These are phyloP conservation scores for Hippophae gyantsensis DNA, from an alignment of 306 rosid genomes.

Conservation along the genomic window DNA sequence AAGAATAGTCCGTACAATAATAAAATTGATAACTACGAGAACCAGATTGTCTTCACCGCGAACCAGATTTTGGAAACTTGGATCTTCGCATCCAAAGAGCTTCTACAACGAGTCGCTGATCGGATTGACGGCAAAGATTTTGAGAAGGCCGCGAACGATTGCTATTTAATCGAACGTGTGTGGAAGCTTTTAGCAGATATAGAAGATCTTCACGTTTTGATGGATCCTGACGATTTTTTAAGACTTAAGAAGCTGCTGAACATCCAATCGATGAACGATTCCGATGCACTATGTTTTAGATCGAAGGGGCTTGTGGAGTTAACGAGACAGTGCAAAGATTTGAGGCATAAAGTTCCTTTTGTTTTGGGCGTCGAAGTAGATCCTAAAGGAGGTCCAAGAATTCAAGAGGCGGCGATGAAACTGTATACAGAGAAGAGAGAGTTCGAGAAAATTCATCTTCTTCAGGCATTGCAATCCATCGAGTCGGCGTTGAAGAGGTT, in stretches of 20 bases:
- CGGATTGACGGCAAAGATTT: conserved; percentile 29
- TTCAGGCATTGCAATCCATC: conserved; percentile 65
- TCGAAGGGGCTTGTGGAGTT: conserved; percentile 59
- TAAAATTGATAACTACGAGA: conserved; percentile 41
- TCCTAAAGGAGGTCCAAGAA: conserved; percentile 83
- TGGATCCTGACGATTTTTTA: conserved; percentile 84
- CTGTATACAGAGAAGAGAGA: conserved; percentile 46
- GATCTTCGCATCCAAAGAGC: conserved; percentile 32
- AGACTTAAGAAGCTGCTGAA: conserved; percentile 48
- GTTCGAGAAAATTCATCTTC: conserved; percentile 48
- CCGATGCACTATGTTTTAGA: conserved; percentile 62
- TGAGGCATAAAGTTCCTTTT: conserved; percentile 62
- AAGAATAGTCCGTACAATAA: conserved; percentile 41
- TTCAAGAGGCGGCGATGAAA: conserved; percentile 92
- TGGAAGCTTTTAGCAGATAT: conserved; percentile 67
- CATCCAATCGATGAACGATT: conserved; percentile 30
- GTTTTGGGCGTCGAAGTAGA: conserved; percentile 77
- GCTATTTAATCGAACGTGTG: conserved; percentile 53
- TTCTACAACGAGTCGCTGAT: conserved; percentile 32
- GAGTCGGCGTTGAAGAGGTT: conserved; percentile 69
- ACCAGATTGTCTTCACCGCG: conserved; percentile 54
- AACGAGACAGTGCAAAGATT: conserved; percentile 48
- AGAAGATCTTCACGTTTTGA: conserved; percentile 57
- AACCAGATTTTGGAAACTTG: conserved; percentile 77
- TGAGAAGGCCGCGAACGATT: conserved; percentile 52